These are phyloP conservation scores for Colletotrichum falcatum DNA, from an alignment of 2,329 filamentous ascomycete species.

Conservation along the genomic window DNA sequence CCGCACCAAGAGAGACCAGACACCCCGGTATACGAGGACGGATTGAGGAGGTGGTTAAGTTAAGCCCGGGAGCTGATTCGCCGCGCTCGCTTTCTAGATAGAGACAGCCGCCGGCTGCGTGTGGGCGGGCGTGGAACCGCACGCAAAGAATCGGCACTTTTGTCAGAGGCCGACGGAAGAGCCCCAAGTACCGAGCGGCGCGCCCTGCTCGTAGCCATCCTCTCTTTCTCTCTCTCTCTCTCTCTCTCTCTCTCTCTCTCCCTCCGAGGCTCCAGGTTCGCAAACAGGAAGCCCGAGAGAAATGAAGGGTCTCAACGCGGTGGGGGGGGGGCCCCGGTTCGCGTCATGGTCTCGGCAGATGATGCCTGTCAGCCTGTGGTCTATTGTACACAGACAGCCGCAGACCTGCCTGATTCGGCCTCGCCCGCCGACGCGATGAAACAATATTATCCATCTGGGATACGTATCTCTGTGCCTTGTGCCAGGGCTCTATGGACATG, in stretches of 20 bases:
- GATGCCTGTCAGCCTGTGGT: constrained; percentile 3
- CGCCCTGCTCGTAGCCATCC: no score
- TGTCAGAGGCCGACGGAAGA: no score
- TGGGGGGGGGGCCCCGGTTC: background rate
- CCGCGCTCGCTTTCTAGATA: constrained; percentile 21
- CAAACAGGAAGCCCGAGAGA: background rate
- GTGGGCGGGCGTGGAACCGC: background rate
- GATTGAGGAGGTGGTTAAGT: constrained; percentile 33
- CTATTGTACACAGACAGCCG: constrained; percentile 13
- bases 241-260: no score
- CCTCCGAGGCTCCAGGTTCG: background rate
- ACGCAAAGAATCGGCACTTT: background rate
- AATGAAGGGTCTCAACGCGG: background rate
- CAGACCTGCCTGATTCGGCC: constrained; percentile 38
- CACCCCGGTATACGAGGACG: background rate
- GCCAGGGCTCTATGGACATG: no score
- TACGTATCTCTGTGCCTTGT: constrained; percentile 11
- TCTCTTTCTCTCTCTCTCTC: no score
- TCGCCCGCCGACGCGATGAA: constrained; percentile 25
- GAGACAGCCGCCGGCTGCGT: background rate
- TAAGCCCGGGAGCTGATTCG: no score
- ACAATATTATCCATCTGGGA: constrained; percentile 28
- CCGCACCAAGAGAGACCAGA: constrained; percentile 1
- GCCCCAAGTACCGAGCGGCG: background rate
- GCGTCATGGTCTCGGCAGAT: constrained; percentile 32